Percentiles rank a stretch among this genome's conserved stretches.
These are phyloP conservation scores for Gentiana macrophylla DNA, from an alignment of 257 asterid genomes.

Conservation along the genomic window DNA sequence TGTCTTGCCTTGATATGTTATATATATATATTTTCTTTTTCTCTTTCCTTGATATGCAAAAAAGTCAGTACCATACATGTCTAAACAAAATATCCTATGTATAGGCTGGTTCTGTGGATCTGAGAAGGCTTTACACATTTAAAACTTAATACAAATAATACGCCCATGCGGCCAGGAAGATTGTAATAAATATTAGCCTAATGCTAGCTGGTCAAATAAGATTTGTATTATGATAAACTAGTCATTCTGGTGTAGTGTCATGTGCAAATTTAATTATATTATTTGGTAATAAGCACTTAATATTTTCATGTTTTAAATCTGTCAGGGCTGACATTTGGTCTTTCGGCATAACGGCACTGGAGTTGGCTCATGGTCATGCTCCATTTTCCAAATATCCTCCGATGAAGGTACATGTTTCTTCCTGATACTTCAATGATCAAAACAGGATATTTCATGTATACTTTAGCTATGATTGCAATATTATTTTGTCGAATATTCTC, in stretches of 20 bases:
- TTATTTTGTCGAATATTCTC: background rate
- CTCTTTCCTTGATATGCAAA: too few relatives aligned
- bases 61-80: too few relatives aligned
- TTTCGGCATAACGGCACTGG: conserved; percentile 96
- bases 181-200: too few relatives aligned
- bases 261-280: background rate
- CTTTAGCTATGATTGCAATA: conserved; percentile 6
- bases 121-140: too few relatives aligned
- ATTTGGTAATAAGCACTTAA: conserved; percentile 10
- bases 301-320: background rate
- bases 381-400: conserved; percentile 99
- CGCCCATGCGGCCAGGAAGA: too few relatives aligned
- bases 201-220: too few relatives aligned
- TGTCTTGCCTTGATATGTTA: background rate
- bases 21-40: too few relatives aligned
- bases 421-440: conserved; percentile 2
- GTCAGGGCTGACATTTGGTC: conserved; percentile 99
- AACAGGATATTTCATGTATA: conserved; percentile 1
- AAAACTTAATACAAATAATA: too few relatives aligned
- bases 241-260: too few relatives aligned
- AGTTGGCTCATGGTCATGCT: conserved; percentile 99
- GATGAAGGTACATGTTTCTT: conserved; percentile 62
- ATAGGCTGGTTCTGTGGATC: too few relatives aligned
- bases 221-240: too few relatives aligned
- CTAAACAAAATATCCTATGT: too few relatives aligned